Conservation (phyloP, 1,284 basidiomycete genomes). For the Cryptococcus sp. region DNA sequence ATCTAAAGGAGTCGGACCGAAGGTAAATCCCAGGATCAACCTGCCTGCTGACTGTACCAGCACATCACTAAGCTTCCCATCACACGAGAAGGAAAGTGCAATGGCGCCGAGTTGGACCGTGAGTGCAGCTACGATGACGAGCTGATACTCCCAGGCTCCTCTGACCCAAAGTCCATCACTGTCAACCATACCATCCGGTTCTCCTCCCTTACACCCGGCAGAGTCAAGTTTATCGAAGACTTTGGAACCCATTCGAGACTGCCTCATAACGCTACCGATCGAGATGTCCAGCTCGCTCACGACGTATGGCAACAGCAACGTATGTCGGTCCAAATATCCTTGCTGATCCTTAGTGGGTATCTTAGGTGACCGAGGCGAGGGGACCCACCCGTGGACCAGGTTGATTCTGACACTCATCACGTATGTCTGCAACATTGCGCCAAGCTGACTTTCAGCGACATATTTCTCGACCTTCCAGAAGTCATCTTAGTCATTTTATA, state of each 20-base stretch:
- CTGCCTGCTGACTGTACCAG: not conserved
- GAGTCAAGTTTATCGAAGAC: constrained; percentile 11
- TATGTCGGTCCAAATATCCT: too few relatives aligned
- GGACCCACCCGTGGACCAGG: constrained; percentile 14
- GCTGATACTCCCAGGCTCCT: not conserved
- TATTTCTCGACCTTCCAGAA: constrained; percentile 8
- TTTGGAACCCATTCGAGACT: not conserved
- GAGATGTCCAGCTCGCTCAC: constrained; percentile 4
- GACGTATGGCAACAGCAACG: constrained; percentile 11
- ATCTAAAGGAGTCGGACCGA: constrained; percentile 15
- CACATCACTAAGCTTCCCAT: constrained; percentile 13
- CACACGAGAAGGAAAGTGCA: constrained; percentile 4
- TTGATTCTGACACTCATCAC: constrained; percentile 8
- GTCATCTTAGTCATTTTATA: constrained; percentile 11
- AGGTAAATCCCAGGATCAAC: constrained; percentile 6
- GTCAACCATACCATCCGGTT: constrained; percentile 16
- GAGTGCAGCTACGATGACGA: not conserved
- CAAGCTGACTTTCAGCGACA: constrained; percentile 1
- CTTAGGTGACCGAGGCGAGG: constrained; percentile 10
- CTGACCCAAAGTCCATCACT: constrained; percentile 9
- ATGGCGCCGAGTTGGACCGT: constrained; percentile 5
- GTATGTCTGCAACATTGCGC: constrained; percentile 2
- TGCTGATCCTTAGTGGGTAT: constrained; percentile 10
- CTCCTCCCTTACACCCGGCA: constrained; percentile 14
- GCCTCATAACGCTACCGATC: constrained; percentile 9